phyloP scores from a whole-genome alignment of 2,329 filamentous ascomycete species.

The Fusarium sp. region DNA sequence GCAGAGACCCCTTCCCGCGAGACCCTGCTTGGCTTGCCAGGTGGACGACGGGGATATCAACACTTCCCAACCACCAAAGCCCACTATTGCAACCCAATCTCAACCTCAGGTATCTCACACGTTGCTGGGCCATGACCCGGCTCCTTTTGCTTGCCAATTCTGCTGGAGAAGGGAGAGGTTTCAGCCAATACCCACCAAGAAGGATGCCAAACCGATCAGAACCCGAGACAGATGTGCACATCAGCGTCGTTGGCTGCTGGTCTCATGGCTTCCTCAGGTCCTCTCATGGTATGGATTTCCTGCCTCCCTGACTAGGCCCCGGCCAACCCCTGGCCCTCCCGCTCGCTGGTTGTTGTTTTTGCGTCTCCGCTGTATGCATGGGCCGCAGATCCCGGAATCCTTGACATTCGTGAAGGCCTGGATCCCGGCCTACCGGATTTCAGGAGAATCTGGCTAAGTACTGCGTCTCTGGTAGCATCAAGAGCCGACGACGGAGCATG shows the following conservation, averaged over 20 bases:
- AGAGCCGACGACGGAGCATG: slow-evolving; percentile 3
- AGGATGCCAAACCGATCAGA: neutral
- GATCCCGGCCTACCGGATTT: slow-evolving; percentile 18
- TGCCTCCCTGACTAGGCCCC: neutral
- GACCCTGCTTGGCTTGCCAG: slow-evolving; percentile 10
- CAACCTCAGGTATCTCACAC: slow-evolving; percentile 7
- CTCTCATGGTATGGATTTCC: slow-evolving; percentile 7
- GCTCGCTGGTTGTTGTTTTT: neutral
- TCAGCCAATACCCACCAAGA: neutral
- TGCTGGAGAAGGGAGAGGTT: slow-evolving; percentile 8
- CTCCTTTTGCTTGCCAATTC: neutral
- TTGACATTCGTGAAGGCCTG: slow-evolving; percentile 20
- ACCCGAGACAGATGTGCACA: slow-evolving; percentile 16
- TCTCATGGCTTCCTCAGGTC: neutral
- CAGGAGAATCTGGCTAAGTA: slow-evolving; percentile 13
- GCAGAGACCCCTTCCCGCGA: slow-evolving; percentile 9
- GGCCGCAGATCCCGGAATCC: slow-evolving; percentile 25
- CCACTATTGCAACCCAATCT: slow-evolving; percentile 34
- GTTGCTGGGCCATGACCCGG: neutral
- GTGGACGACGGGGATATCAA: slow-evolving; percentile 22
- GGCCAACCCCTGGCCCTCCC: slow-evolving; percentile 4
- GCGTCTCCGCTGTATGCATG: slow-evolving; percentile 14
- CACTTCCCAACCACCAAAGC: slow-evolving; percentile 19
- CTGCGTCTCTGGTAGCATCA: neutral
- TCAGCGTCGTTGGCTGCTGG: neutral